These are phyloP conservation scores for Bruguiera sexangula DNA, from an alignment of 345 rosid genomes.

Conservation along the genomic window DNA sequence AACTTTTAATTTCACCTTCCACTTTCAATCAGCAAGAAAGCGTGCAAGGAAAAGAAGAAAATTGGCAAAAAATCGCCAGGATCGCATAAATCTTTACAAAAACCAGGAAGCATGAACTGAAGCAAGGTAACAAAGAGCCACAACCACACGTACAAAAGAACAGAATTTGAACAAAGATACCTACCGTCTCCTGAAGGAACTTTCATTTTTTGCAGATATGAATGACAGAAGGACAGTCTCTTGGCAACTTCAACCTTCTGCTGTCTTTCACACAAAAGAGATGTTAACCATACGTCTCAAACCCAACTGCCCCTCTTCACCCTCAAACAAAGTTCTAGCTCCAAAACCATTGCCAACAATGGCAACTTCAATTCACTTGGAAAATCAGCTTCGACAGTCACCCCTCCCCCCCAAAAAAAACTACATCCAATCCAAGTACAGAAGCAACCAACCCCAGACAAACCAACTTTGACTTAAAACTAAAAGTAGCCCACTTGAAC, in stretches of 20 bases:
- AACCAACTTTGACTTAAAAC: conserved; percentile 1
- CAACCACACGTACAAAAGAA: neutral
- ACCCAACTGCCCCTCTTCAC: conserved; percentile 5
- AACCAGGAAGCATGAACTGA: conserved; percentile 4
- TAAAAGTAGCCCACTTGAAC: neutral
- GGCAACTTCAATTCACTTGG: conserved; percentile 12
- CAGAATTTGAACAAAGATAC: neutral
- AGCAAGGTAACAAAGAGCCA: neutral
- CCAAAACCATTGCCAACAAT: conserved; percentile 21
- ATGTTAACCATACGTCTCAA: neutral
- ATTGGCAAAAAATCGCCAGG: conserved; percentile 3
- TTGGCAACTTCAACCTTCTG: conserved; percentile 20
- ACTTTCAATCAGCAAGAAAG: neutral
- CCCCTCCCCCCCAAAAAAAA: neutral
- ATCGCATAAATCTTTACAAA: neutral
- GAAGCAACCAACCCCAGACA: conserved; percentile 17
- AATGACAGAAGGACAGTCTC: neutral
- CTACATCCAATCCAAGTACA: conserved; percentile 3
- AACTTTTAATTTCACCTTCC: neutral
- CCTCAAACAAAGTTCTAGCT: conserved; percentile 8
- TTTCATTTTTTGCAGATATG: conserved; percentile 57
- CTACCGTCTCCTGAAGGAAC: conserved; percentile 80
- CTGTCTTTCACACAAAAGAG: conserved; percentile 10
- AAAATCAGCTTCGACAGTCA: neutral
- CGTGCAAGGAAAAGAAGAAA: neutral